phyloP scores from a whole-genome alignment of 352 stramenopile genomes.

The Phytopythium cucurbitacearum region DNA sequence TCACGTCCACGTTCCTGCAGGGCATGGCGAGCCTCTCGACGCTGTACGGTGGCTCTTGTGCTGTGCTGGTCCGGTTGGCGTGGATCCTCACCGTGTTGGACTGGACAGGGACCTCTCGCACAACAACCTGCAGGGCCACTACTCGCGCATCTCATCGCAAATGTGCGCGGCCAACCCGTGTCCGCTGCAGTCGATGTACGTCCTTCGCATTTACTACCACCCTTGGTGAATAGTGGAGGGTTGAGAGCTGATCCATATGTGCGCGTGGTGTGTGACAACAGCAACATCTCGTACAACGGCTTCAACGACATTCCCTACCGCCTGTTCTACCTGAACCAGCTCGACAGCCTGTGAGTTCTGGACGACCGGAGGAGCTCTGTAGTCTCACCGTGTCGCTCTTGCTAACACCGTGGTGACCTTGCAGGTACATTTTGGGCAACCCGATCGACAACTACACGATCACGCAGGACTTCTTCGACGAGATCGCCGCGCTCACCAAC shows the following conservation, averaged over 20 bases:
- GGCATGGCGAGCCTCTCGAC: slow-evolving; percentile 37
- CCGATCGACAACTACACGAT: slow-evolving; percentile 42
- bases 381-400: neutral
- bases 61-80: neutral
- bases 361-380: neutral
- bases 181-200: slow-evolving; percentile 35
- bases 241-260: neutral
- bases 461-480: slow-evolving; percentile 27
- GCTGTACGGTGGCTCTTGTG: slow-evolving; percentile 13
- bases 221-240: too few species aligned
- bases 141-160: slow-evolving; percentile 43
- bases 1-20: slow-evolving; percentile 36
- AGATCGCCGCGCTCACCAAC: slow-evolving; percentile 34
- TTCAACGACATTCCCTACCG: slow-evolving; percentile 36
- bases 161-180: slow-evolving; percentile 46
- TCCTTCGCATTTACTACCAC: neutral
- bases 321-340: slow-evolving; percentile 39
- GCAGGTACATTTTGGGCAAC: slow-evolving; percentile 38
- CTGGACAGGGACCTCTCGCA: slow-evolving; percentile 28
- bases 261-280: neutral
- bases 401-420: neutral
- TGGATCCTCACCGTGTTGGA: too few species aligned
- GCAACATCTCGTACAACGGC: slow-evolving; percentile 36
- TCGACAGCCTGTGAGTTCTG: slow-evolving; percentile 30
- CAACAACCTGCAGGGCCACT: slow-evolving; percentile 37